Evolutionary conservation across 176 grass and related monocot genomes (phyloP).

Genomic region (Aegilops bicornis): DNA sequence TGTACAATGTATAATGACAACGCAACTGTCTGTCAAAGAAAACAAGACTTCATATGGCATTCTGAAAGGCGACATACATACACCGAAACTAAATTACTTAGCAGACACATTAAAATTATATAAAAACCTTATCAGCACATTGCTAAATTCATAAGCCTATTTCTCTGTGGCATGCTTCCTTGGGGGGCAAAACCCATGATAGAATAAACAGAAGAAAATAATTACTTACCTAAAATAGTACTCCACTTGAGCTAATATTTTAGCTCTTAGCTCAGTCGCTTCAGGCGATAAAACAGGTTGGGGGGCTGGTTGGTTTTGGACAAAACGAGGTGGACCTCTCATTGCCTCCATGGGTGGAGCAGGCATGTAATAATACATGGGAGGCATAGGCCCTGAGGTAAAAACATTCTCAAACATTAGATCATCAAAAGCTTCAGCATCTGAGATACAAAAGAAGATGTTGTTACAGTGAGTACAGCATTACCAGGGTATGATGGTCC

Average conservation of each 20-base stretch:
- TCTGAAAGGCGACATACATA: background rate
- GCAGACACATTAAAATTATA: background rate
- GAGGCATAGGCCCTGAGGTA: constrained; percentile 57
- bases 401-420: constrained; percentile 20
- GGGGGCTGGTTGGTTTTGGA: constrained; percentile 38
- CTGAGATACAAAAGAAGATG: background rate
- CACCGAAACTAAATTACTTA: background rate
- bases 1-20: background rate
- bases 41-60: background rate
- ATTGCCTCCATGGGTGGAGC: constrained; percentile 53
- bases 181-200: background rate
- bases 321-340: constrained; percentile 47
- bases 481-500: constrained; percentile 64
- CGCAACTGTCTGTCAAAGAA: background rate
- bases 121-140: background rate
- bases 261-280: constrained; percentile 50
- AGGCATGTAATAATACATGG: constrained; percentile 72
- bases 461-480: constrained; percentile 12
- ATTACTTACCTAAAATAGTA: constrained; percentile 71
- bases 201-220: constrained; percentile 20
- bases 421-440: constrained; percentile 16
- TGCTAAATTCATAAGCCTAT: background rate
- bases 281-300: constrained; percentile 45
- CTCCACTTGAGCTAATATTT: constrained; percentile 65
- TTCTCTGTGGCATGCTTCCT: background rate